Base-by-base conservation (phyloP, 768 basidiomycete genomes). In the Lentinula sp. region DNA sequence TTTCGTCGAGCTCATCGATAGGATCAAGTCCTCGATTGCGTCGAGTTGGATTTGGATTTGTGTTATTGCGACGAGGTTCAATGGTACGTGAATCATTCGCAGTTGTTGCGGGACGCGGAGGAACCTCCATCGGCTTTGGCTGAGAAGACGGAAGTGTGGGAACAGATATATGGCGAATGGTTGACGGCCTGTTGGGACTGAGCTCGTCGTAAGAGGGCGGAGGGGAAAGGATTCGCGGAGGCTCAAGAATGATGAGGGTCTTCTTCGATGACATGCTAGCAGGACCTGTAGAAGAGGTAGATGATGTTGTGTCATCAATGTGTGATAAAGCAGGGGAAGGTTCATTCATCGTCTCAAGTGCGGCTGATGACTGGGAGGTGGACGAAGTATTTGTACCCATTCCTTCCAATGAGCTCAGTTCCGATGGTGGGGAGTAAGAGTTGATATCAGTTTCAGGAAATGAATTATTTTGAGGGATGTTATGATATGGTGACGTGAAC, bases 1-100 rank as follows among this genome's bases (percentile, higher is more conserved):
- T 82, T 69, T 89, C 88, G 69, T 92, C 91, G 37, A 92, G 72
- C 70, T 90, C 87, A 68, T 93, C 90, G 63, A 93, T 87, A 34
- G 79, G 78, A 73, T 91, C 90, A 56, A 91, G 77, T 52, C 59
- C 57, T 32, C 59, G 46, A 59, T 40, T 46, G 34, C 31, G 46
- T 40, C 31, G 16, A 15, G 28, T 9, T 6, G 16, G 16, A 34
- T 40, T 43, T 49, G 39, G 4, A 37, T 59, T 6, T 8, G 15
- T 43, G n/a, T 52, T 28, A 21, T 48, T 37, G 35, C 9, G 18
- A 10, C 21, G 50, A 46, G 16, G 13, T 21, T 45, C 21, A 5
- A 10, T 21, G 6, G 32, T n/a, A 49, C 60, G 21, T 23, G 61
- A 18, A 34, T 61, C 23, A 49, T 65, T 51, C 16, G 55, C 55